Evolutionary conservation across 2,329 filamentous ascomycete genomes (phyloP), one percentile per base, ranked within the genome.

Genomic region (Verticillium dahliae): DNA sequence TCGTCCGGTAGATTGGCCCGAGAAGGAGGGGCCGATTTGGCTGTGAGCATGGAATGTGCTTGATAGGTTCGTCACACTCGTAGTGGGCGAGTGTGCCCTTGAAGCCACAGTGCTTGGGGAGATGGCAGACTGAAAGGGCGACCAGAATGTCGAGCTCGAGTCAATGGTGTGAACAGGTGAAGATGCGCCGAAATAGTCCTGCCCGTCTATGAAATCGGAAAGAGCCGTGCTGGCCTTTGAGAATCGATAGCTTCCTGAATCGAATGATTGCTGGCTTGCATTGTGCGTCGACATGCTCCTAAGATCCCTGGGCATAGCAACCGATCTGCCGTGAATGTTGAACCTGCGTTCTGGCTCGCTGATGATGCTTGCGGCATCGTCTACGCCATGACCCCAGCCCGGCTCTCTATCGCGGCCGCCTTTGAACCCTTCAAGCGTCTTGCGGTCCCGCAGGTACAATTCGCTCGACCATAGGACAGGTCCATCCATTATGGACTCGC

Each of bases 381-480:
- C 82, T 22, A 70, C 71, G 13, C 54, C 54, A 13, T 59, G 58
- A 13, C 13, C 7, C 75, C 78, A 83, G 1, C 75, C 73, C 37
- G 77, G 76, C 35, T 84, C 78, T 39, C 77, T 75, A 41, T 84
- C 82, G 33, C 78, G 75, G 0, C 73, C 67, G 11, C 71, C 71
- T 58, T 73, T 72, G 45, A 65, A 66, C 2, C 77, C 75, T 58
- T 86, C 85, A 60, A 87, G 83, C 60, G 83, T 76, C 52, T 84
- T 80, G 64, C 90, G 88, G 68, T 97, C 93, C 27, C 90, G 85
- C 62, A 88, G 85, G 71, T 91, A 98, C 0, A 99, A 81, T 62
- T 96, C 90, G 70, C 92, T 97, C 0, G 92, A 92, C 92, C 92
- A 97, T 2, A 98, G 78, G 0, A 96, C 91, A 0, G 94, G 92